Evolutionary conservation across 2,329 filamentous ascomycete genomes (phyloP).

Genomic region (Cordyceps fumosorosea): DNA sequence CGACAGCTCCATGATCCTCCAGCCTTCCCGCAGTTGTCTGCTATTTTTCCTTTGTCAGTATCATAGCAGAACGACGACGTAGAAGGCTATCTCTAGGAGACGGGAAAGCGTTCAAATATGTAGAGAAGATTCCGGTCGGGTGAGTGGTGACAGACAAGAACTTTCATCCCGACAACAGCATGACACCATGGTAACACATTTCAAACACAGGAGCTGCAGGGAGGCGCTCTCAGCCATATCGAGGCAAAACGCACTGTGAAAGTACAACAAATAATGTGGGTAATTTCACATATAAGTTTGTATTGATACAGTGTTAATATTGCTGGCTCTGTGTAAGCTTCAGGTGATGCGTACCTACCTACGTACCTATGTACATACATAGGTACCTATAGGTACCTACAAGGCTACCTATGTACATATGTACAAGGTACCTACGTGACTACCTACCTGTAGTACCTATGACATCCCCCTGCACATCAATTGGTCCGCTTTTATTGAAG

Average conservation of each 20-base stretch:
- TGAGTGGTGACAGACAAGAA: background rate
- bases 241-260: background rate
- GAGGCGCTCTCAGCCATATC: background rate
- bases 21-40: background rate
- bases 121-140: background rate
- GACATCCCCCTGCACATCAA: too few species aligned
- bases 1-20: slow-evolving; percentile 25
- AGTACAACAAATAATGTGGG: background rate
- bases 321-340: too few species aligned
- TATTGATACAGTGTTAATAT: background rate
- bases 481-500: background rate
- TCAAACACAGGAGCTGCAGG: slow-evolving; percentile 7
- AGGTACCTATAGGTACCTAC: background rate
- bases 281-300: background rate
- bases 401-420: background rate
- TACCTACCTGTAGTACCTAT: too few species aligned
- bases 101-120: background rate
- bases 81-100: background rate
- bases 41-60: background rate
- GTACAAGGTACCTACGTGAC: too few species aligned
- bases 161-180: background rate
- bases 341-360: too few species aligned
- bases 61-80: background rate
- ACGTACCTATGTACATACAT: background rate
- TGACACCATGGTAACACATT: slow-evolving; percentile 1